phyloP scores from a whole-genome alignment of 108 stramenopile genomes.

The Nannochloropsis granulata region DNA sequence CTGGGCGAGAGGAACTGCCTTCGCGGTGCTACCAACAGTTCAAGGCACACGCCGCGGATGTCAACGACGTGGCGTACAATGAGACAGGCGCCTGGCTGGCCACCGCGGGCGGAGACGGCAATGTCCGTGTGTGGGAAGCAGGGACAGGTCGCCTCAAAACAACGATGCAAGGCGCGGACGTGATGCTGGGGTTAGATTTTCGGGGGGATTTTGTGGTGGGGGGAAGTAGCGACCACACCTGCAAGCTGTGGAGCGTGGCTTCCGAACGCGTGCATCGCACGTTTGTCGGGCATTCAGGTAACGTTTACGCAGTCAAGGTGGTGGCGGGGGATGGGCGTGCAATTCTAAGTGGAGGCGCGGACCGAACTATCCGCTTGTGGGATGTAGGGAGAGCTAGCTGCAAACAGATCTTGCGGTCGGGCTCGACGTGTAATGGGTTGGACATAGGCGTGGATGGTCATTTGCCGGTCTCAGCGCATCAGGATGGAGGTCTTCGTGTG shows the following conservation, averaged over 20 bases:
- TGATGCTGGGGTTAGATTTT: conserved; percentile 8
- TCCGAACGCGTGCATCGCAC: background rate
- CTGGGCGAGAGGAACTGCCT: background rate
- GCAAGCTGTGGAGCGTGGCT: conserved; percentile 9
- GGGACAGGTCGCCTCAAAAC: conserved; percentile 4
- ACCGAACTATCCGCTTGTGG: background rate
- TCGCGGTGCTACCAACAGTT: conserved; percentile 12
- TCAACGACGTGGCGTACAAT: conserved; percentile 25
- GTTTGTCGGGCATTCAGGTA: background rate
- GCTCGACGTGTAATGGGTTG: background rate
- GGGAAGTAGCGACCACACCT: conserved; percentile 18
- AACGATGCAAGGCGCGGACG: conserved; percentile 3
- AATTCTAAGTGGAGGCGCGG: background rate
- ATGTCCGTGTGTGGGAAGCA: conserved; percentile 25
- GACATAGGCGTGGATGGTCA: background rate
- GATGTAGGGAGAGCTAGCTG: background rate
- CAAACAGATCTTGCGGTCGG: background rate
- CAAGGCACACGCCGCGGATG: conserved; percentile 14
- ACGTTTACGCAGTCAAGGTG: background rate
- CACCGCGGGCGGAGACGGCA: conserved; percentile 18
- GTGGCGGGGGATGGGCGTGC: background rate
- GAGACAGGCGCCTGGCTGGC: conserved; percentile 5
- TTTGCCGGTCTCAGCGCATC: background rate
- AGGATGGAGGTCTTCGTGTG: background rate
- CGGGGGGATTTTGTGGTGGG: conserved; percentile 20